These are phyloP conservation scores for Byssochlamys sp. DNA, from an alignment of 2,329 filamentous ascomycete genomes.

Conservation along the genomic window DNA sequence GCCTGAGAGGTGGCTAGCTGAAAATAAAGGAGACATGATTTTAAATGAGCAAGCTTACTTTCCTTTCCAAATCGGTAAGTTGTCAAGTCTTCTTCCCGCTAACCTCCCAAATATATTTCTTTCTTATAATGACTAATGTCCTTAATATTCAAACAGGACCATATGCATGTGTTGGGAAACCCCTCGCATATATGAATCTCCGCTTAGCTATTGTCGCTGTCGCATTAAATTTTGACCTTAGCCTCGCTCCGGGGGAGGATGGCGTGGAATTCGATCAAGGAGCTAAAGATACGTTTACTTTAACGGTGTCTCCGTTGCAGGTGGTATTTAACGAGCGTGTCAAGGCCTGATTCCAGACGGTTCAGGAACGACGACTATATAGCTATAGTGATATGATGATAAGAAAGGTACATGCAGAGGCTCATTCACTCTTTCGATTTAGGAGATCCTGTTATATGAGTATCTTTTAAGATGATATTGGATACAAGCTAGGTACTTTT, in stretches of 20 bases:
- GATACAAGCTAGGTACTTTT: no score
- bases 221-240: conserved; percentile 6
- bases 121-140: neutral
- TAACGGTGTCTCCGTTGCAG: conserved; percentile 16
- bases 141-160: neutral
- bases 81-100: neutral
- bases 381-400: no score
- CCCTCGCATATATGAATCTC: conserved; percentile 16
- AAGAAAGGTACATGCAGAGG: no score
- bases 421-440: no score
- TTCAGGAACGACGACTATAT: no score
- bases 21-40: conserved; percentile 7
- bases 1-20: conserved; percentile 16
- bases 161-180: conserved; percentile 13
- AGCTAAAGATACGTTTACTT: conserved; percentile 6
- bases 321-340: conserved; percentile 1
- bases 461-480: no score
- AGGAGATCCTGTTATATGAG: no score
- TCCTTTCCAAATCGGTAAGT: conserved; percentile 13
- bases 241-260: conserved; percentile 6
- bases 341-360: neutral
- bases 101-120: neutral
- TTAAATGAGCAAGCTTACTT: conserved; percentile 12
- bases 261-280: conserved; percentile 5
- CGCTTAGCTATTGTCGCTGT: conserved; percentile 10